Percentiles rank a stretch among this genome's conserved stretches.
Conservation (phyloP, 73 alveolate species). For the Stentor coeruleus region DNA sequence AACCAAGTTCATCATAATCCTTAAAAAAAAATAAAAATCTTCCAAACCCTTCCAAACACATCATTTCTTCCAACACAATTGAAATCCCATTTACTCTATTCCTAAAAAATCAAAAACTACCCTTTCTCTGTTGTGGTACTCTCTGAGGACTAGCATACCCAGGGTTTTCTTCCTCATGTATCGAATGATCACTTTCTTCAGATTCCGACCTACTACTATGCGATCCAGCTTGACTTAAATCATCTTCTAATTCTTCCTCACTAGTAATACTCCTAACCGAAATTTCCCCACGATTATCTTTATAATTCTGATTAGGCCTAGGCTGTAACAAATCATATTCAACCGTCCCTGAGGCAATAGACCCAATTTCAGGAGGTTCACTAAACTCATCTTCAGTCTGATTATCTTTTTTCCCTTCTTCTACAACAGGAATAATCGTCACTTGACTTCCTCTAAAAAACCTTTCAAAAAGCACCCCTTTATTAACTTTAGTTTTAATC, state of each 20-base stretch:
- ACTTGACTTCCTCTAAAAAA: slow-evolving; percentile 27
- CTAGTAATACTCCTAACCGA: slow-evolving; percentile 2
- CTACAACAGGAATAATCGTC: neutral
- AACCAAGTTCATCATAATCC: neutral
- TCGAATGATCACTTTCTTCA: neutral
- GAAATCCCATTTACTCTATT: neutral
- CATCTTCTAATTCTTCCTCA: neutral
- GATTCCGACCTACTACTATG: neutral
- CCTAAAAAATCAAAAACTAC: neutral
- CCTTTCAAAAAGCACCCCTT: slow-evolving; percentile 46
- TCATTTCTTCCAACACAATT: neutral
- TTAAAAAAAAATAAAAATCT: neutral
- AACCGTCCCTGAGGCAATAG: slow-evolving; percentile 14
- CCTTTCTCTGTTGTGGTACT: neutral
- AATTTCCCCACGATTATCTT: neutral
- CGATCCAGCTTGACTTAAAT: neutral
- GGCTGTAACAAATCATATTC: neutral
- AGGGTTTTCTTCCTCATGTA: slow-evolving; percentile 17
- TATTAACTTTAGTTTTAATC: slow-evolving; percentile 49
- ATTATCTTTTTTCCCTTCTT: slow-evolving; percentile 22
- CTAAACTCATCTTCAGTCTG: neutral
- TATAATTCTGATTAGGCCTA: neutral
- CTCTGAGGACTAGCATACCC: neutral
- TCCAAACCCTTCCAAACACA: neutral
- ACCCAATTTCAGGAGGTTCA: slow-evolving; percentile 29